These are phyloP conservation scores for Iris macrosiphon DNA, from an alignment of 106 monocot species.

Conservation along the genomic window DNA sequence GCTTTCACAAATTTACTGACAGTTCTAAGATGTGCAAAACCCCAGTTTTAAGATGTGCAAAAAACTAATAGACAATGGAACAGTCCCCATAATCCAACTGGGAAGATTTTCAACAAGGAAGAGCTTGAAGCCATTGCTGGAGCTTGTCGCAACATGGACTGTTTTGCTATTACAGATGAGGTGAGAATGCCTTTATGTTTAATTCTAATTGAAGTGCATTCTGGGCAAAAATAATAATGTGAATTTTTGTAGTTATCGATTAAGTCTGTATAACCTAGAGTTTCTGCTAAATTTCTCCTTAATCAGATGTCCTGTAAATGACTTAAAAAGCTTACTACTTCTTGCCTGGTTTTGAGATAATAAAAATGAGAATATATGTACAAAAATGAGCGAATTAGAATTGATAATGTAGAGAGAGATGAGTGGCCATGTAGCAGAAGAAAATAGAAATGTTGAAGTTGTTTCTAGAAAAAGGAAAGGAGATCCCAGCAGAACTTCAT, in stretches of 20 bases:
- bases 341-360: too few relatives aligned
- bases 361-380: too few relatives aligned
- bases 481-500: too few relatives aligned
- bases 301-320: too few relatives aligned
- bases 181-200: constrained; percentile 23
- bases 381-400: too few relatives aligned
- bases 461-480: too few relatives aligned
- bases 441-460: too few relatives aligned
- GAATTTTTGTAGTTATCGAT: neutral
- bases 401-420: neutral
- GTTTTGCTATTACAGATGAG: constrained; percentile 90
- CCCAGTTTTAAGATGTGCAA: neutral
- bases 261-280: neutral
- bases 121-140: constrained; percentile 80
- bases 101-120: constrained; percentile 73
- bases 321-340: too few relatives aligned
- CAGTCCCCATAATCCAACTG: constrained; percentile 98
- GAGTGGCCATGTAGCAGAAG: too few relatives aligned
- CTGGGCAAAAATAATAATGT: neutral
- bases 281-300: neutral
- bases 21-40: neutral
- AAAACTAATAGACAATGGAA: constrained; percentile 6
- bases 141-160: constrained; percentile 59
- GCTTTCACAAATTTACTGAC: neutral
- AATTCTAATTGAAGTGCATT: neutral